Evolutionary conservation across 1,284 basidiomycete genomes (phyloP), one percentile per base, ranked within the genome.

Genomic region (Sphaerobolus stellatus): DNA sequence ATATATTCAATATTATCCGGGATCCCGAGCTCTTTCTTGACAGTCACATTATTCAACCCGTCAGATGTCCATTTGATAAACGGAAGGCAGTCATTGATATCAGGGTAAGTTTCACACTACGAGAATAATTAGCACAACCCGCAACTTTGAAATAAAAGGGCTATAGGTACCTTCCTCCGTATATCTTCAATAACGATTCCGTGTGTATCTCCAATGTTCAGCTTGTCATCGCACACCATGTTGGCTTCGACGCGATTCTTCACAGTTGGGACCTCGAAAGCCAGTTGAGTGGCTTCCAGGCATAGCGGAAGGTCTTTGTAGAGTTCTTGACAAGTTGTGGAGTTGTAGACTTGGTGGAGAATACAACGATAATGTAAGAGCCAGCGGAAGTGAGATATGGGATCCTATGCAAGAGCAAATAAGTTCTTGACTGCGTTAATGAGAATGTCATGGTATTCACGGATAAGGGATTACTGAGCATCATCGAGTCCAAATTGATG

Each of bases 381-480:
- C 70, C 69, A 71, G 30, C 58, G 41, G 46, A 59, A 65, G 50
- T 70, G 63, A 14, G 68, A 60, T 13, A 63, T 48, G 6, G 61
- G 53, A 52, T 70, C 70, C 71, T 30, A 29, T 22, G 6, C 28
- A 13, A n/a, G 4, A 28, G 22, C 6, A 44, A 8, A 38, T 5
- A 44, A 18, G 20, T 46, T n/a, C n/a, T n/a, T n/a, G n/a, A n/a
- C n/a, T n/a, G n/a, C n/a, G n/a, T n/a, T 29, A 25, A 30, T 31
- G 16, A 7, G 46, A 28, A n/a, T n/a, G n/a, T n/a, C n/a, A n/a
- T n/a, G n/a, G 25, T n/a, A 58, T 65, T 36, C 31, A 71, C 67
- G 2, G 68, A 66, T 14, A 66, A 43, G 5, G 69, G 69, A 57
- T 71, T 71, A 58, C 63, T 65, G 33, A 73, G 38, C 57, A 71